Percentiles rank a stretch among this genome's conserved stretches.
Conservation (phyloP, 805 yeast species). For the Nadsonia fulvescens region DNA sequence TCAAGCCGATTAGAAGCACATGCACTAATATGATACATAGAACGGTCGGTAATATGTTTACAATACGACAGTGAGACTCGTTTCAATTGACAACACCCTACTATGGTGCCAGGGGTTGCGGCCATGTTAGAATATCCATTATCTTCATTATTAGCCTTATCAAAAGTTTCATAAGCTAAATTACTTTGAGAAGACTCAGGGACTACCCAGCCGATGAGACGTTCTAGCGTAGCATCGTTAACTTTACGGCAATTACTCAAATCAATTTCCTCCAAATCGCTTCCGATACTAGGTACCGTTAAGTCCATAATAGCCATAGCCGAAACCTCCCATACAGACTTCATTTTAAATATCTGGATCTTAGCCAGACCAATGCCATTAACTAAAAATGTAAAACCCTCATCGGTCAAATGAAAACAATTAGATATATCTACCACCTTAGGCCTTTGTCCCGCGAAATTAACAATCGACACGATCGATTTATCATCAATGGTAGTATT, state of each 20-base stretch:
- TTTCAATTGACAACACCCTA: conserved; percentile 44
- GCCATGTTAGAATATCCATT: no score
- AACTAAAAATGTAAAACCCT: conserved; percentile 52
- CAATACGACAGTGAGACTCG: conserved; percentile 50
- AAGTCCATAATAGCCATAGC: conserved; percentile 74
- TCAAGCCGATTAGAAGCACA: conserved; percentile 40
- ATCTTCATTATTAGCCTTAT: no score
- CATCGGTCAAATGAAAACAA: conserved; percentile 64
- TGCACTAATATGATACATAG: conserved; percentile 43
- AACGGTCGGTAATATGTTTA: conserved; percentile 51
- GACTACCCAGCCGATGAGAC: conserved; percentile 40
- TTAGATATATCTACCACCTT: conserved; percentile 41
- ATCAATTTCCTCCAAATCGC: conserved; percentile 39
- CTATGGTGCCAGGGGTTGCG: conserved; percentile 8
- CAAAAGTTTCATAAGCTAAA: no score
- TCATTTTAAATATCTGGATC: conserved; percentile 38
- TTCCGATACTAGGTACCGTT: conserved; percentile 46
- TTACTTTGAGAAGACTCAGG: conserved; percentile 8
- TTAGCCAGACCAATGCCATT: conserved; percentile 56
- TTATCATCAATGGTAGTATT: conserved; percentile 42
- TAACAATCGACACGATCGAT: conserved; percentile 38
- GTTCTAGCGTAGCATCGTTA: conserved; percentile 49
- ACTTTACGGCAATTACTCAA: conserved; percentile 59
- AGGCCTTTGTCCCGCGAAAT: conserved; percentile 58
- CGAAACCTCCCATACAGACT: conserved; percentile 57